Evolutionary conservation across 106 monocot genomes (phyloP), one percentile per base, ranked within the genome.

Genomic region (Platanthera guangdongensis): DNA sequence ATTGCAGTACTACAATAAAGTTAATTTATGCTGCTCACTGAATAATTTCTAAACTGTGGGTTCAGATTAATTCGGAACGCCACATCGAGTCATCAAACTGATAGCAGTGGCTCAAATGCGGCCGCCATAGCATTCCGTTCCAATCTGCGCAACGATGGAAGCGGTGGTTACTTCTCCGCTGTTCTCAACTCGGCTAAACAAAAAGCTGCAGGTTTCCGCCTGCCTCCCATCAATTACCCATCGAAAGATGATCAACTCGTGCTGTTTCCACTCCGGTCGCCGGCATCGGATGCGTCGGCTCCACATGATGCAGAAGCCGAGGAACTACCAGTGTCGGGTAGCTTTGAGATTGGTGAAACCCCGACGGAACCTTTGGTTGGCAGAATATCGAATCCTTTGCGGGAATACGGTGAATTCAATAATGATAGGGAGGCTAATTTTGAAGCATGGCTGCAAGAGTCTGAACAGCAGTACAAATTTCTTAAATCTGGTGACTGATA

Each of bases 171-270:
- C 73, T 64, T 92, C 0, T 84, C 88, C 1, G 11, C 88, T 49
- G 85, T 88, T 53, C 77, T 92, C 72, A 88, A 68, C 75, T 85
- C 86, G 0, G 86, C 88, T 47, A 92, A 88, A 80, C 86, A 85
- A 54, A 88, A 77, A 78, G 85, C 88, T 51, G 64, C 83, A 14
- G 82, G 78, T 50, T 77, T 87, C 52, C 82, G 83, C 52, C 82
- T 84, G 92, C 22, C 84, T 49, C 84, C 71, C 6, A 62, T 72
- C 9, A 64, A 55, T 50, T 28, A 45, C 8, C 9, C 16, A 15
- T 14, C 73, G 25, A 71, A 74, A 64, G 54, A 9, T 15, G 75
- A 82, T 49, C 51, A 65, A 13, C 48, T 18, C 6, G 9, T 64
- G 0, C 47, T 77, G 49, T 72, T 74, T 49, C 12, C 52, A 14